These are phyloP conservation scores for Brachypodium distachyon DNA, from an alignment of 202 grass and related monocot species.

Conservation along the genomic window DNA sequence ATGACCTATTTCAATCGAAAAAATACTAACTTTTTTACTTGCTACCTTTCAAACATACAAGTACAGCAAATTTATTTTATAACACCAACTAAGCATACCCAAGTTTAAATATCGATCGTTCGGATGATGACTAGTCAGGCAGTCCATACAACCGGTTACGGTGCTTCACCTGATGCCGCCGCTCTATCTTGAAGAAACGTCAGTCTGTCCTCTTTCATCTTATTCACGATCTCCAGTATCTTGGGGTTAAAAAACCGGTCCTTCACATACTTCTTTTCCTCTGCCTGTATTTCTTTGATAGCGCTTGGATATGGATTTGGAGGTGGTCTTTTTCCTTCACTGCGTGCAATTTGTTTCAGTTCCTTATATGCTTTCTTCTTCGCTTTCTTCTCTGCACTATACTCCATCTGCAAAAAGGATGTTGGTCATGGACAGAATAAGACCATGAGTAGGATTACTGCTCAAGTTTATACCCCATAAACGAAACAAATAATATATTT, in stretches of 20 bases:
- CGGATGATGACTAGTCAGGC: not conserved
- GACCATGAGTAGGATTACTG: not conserved
- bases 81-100: not conserved
- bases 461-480: not conserved
- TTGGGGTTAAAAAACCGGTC: conserved; percentile 70
- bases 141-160: conserved; percentile 1
- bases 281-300: conserved; percentile 76
- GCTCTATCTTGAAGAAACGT: conserved; percentile 24
- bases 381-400: conserved; percentile 58
- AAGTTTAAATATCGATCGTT: not conserved
- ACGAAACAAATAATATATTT: not conserved
- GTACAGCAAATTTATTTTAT: not conserved
- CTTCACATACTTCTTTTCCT: conserved; percentile 67
- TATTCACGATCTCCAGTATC: conserved; percentile 62
- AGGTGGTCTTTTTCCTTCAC: conserved; percentile 57
- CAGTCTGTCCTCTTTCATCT: conserved; percentile 66
- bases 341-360: conserved; percentile 47
- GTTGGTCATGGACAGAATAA: not conserved
- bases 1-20: not conserved
- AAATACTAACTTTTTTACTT: not conserved
- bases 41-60: too few relatives aligned
- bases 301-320: conserved; percentile 76
- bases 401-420: conserved; percentile 62
- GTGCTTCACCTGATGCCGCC: conserved; percentile 6
- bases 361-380: conserved; percentile 83